A percentile compares a stretch with the other conserved stretches of the same genome.
These are phyloP conservation scores for Epichloe bromicola DNA, from an alignment of 2,329 filamentous ascomycete species.

Conservation along the genomic window DNA sequence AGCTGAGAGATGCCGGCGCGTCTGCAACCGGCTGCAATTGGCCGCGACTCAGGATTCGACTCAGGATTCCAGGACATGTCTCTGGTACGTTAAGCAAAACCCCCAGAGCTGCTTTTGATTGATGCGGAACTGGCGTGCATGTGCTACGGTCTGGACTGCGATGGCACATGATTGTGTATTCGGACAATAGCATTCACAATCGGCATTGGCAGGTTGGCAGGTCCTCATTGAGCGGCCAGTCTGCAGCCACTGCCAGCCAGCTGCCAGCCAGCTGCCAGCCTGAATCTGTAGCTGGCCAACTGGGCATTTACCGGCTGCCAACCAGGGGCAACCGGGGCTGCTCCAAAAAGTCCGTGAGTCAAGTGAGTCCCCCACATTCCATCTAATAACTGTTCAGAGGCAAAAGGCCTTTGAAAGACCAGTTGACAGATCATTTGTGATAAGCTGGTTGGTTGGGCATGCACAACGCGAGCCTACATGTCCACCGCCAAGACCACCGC, in stretches of 20 bases:
- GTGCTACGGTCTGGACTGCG: neutral
- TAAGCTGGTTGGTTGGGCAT: neutral
- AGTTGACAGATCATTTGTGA: too few species aligned
- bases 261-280: too few species aligned
- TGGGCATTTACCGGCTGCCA: neutral
- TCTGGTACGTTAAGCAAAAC: neutral
- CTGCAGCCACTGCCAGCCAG: too few species aligned
- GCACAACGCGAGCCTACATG: neutral
- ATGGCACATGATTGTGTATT: neutral
- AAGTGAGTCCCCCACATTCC: neutral
- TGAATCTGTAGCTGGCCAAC: too few species aligned
- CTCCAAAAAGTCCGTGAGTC: neutral
- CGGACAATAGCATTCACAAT: neutral
- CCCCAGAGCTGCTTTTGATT: too few species aligned
- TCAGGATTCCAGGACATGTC: neutral
- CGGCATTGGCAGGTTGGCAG: too few species aligned
- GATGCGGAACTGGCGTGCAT: too few species aligned
- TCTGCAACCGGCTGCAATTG: neutral
- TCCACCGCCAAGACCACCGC: neutral
- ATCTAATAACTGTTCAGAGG: neutral
- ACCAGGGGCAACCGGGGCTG: neutral
- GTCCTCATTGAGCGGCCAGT: too few species aligned
- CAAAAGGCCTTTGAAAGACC: neutral
- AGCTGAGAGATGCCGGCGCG: neutral
- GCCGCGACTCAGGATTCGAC: neutral